phyloP scores from a whole-genome alignment of 305 asterid species.

The Fraxinus velutina region DNA sequence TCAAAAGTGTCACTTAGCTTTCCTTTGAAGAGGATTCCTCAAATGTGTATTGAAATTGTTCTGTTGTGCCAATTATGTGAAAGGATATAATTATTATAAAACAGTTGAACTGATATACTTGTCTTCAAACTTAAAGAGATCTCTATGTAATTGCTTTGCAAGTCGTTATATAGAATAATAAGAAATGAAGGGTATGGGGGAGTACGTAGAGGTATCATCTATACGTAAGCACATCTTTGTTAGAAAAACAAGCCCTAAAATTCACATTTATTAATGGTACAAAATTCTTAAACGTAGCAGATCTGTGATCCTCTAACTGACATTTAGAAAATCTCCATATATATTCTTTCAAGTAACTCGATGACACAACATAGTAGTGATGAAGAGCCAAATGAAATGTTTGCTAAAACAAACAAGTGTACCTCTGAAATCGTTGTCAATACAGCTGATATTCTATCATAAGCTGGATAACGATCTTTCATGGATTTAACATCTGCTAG shows the following conservation, averaged over 20 bases:
- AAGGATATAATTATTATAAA: background rate
- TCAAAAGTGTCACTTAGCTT: background rate
- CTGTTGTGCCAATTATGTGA: background rate
- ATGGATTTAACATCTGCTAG: constrained; percentile 64
- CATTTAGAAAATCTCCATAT: background rate
- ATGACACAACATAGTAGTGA: background rate
- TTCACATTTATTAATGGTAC: background rate
- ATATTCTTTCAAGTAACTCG: background rate
- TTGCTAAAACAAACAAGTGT: constrained; percentile 16
- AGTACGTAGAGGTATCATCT: background rate
- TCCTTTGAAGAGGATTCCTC: background rate
- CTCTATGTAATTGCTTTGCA: background rate
- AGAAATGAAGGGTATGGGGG: background rate
- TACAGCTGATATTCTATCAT: constrained; percentile 68
- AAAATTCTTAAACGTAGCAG: background rate
- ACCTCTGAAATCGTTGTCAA: constrained; percentile 96
- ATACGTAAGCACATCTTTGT: background rate
- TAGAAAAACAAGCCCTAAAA: background rate
- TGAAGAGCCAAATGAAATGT: background rate
- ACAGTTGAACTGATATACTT: background rate
- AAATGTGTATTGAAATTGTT: background rate
- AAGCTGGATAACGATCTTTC: constrained; percentile 83
- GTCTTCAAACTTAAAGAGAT: background rate
- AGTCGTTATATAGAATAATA: background rate
- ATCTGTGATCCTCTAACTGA: background rate